Evolutionary conservation across 1,284 basidiomycete genomes (phyloP), one percentile per base, ranked within the genome.

Genomic region (Tremellales sp.): DNA sequence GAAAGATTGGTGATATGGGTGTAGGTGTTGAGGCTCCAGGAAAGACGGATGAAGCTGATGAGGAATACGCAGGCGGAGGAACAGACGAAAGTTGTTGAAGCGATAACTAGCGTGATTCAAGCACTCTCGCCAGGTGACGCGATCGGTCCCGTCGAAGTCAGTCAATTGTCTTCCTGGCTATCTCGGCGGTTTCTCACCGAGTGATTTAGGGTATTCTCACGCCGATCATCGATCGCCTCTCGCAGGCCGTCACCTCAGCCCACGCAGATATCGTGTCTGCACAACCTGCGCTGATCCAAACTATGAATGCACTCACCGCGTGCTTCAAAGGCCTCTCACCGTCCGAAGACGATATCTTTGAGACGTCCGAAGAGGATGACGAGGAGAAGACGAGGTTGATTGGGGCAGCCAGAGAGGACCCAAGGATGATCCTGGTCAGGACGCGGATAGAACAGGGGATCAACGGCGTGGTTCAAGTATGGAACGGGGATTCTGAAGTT

Each of bases 101-200:
- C 84, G 0, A 91, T 94, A 48, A 83, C 87, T 1, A 91, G 87
- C 51, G 87, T 94, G 2, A 86, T 93, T 36, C 87, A 93, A 60
- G 90, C 89, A 0, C 67, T 94, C 41, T 82, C 85, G 0, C 82
- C 87, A 0, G 72, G 75, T 18, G 83, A 89, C 42, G 86, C 81
- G 44, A 82, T 92, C 22, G 78, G 81, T 1, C 85, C 87, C 0
- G 77, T 91, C n/a, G 81, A 87, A 68, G 85, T 85, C 40, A 47
- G 74, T 62, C 16, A 14, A 5, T 34, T 41, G n/a, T 24, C 42
- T 10, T 19, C 10, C 29, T 31, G 10, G 16, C 10, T 31, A 10
- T 16, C 16, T 31, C 10, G 16, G 10, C 29, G 29, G 29, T 31
- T 16, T 31, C 10, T 10, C 29, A 31, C 9, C 43, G 51, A 26